A percentile compares a stretch with the other conserved stretches of the same genome.
These are phyloP conservation scores for Astrephomene gubernaculifera DNA, from an alignment of 139 green algal species.

Conservation along the genomic window DNA sequence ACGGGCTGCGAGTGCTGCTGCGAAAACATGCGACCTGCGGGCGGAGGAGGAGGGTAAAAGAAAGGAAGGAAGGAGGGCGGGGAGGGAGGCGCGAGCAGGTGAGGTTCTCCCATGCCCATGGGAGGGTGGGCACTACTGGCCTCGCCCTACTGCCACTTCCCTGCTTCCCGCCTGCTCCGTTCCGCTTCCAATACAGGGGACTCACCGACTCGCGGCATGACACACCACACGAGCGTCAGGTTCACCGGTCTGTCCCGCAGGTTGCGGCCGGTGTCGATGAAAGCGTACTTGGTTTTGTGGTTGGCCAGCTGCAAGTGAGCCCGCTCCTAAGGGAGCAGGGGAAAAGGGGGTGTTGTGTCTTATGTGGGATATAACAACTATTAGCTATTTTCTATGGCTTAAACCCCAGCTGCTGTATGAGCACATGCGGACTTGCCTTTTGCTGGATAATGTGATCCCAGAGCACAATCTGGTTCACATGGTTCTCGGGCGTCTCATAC, in stretches of 20 bases:
- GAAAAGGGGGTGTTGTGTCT: constrained; percentile 14
- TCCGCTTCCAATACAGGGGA: neutral
- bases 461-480: constrained; percentile 80
- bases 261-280: constrained; percentile 76
- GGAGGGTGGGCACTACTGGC: neutral
- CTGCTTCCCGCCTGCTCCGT: neutral
- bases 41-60: neutral
- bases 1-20: neutral
- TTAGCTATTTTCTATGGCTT: neutral
- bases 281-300: constrained; percentile 74
- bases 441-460: constrained; percentile 82
- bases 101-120: neutral
- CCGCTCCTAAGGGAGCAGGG: constrained; percentile 50
- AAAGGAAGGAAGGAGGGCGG: neutral
- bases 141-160: neutral
- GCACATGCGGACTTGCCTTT: constrained; percentile 33
- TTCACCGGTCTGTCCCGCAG: constrained; percentile 73
- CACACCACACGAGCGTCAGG: constrained; percentile 83
- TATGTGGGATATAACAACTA: constrained; percentile 62
- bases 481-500: constrained; percentile 53
- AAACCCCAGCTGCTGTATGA: neutral
- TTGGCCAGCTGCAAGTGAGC: constrained; percentile 61
- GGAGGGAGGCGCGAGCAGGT: neutral
- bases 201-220: constrained; percentile 87
- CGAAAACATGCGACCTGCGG: constrained; percentile 24